Evolutionary conservation across 192 early-diverging fungal genomes (phyloP), one percentile per base, ranked within the genome.

Genomic region (Gonapodya sp.): DNA sequence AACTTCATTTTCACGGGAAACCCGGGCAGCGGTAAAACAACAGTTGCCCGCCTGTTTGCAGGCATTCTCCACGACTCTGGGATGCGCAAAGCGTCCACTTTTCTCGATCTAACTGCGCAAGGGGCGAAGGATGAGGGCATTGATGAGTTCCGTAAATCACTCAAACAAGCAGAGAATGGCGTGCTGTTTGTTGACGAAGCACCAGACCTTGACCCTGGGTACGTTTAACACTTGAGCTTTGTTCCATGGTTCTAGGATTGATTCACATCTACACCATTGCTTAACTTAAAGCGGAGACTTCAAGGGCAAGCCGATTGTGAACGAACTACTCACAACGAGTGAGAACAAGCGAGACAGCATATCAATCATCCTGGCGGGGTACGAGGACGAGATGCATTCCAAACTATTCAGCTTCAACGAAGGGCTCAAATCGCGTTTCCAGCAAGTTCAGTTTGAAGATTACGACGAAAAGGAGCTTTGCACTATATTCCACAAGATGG

Each of bases 351-450:
- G 84, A 14, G 84, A 85, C 64, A 36, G 79, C 31, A 35, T 86
- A n/a, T 85, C 84, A 8, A 81, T 85, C 30, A 85, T 85, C 36
- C 30, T 85, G 24, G 84, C 84, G 31, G 84, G 84, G 2, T 85
- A 85, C 75, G 84, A 85, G 81, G 84, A 85, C 72, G 84, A 85
- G 2, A 85, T 85, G 73, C 35, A 85, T 14, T 73, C 78, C 24
- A 85, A 85, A 82, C 72, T 85, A 16, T 85, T 80, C 73, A 75
- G 84, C 14, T 85, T 74, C 81, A 85, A 85, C 36, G 84, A 86
- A 1, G 84, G 84, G 32, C 36, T 85, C 0, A 85, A 83, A 73
- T 83, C 81, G 1, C 84, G 84, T 1, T 85, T 85, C 73, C 46
- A 82, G 34, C 77, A 78, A 81, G 46, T 85, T 30, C 14, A 82